Evolutionary conservation across 306 rosid genomes (phyloP).

Genomic region (Datisca glomerata): DNA sequence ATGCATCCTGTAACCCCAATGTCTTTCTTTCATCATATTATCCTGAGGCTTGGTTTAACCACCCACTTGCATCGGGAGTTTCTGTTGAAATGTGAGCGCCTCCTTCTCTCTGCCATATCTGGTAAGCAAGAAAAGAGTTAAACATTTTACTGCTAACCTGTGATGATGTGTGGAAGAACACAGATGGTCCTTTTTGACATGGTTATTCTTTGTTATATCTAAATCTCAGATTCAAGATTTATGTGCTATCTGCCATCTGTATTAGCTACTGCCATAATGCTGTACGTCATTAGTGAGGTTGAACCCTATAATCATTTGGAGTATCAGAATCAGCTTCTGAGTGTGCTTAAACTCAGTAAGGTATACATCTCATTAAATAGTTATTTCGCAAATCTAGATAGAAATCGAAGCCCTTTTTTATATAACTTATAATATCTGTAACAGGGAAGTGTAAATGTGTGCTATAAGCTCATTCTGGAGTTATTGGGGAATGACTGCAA

Average conservation of each 20-base stretch:
- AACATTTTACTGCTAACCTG: background rate
- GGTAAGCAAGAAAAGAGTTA: constrained; percentile 28
- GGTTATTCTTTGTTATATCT: constrained; percentile 2
- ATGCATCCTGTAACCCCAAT: constrained; percentile 87
- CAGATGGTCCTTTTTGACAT: background rate
- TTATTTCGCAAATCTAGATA: too few species aligned
- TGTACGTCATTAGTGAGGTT: constrained; percentile 59
- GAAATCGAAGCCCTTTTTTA: constrained; percentile 5
- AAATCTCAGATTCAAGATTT: constrained; percentile 46
- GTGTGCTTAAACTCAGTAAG: constrained; percentile 62
- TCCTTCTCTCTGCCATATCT: constrained; percentile 44
- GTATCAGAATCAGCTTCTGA: constrained; percentile 56
- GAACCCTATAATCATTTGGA: constrained; percentile 44
- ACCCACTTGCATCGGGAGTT: constrained; percentile 62
- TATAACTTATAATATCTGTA: constrained; percentile 9
- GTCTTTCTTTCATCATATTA: constrained; percentile 74
- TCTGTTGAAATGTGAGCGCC: constrained; percentile 56
- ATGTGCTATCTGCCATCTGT: constrained; percentile 61
- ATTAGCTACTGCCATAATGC: constrained; percentile 77
- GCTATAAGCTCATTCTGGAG: constrained; percentile 48
- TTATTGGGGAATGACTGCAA: constrained; percentile 18
- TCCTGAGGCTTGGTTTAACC: constrained; percentile 67
- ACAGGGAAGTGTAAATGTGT: constrained; percentile 58
- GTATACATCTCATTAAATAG: constrained; percentile 19
- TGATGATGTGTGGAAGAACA: background rate